phyloP scores from a whole-genome alignment of 257 asterid species.

The Solanum chmielewskii region DNA sequence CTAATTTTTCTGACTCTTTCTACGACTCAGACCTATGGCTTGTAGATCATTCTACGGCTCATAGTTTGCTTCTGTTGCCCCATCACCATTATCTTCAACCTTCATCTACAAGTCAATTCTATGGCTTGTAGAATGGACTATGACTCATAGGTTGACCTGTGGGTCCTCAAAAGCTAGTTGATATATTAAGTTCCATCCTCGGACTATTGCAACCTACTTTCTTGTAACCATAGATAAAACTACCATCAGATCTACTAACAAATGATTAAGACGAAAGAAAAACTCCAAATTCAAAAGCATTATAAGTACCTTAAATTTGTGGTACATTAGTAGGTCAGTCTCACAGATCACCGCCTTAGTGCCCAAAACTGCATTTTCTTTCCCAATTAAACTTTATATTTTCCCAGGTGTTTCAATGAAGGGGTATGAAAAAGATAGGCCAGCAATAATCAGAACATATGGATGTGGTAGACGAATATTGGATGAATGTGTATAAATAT shows the following conservation, averaged over 20 bases:
- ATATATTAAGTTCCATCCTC: not conserved
- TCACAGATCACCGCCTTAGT: not conserved
- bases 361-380: not conserved
- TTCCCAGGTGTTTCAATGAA: not conserved
- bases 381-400: too few species aligned
- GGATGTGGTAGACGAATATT: not conserved
- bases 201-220: not conserved
- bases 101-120: not conserved
- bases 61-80: not conserved
- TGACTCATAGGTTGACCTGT: not conserved
- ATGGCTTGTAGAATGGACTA: not conserved
- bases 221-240: too few species aligned
- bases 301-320: not conserved
- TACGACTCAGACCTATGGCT: not conserved
- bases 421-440: not conserved
- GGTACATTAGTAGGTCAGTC: not conserved
- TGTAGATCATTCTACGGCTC: not conserved
- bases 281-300: too few species aligned
- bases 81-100: not conserved
- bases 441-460: not conserved
- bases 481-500: not conserved
- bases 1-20: not conserved
- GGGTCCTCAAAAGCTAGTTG: not conserved
- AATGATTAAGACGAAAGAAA: not conserved
- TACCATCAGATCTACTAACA: not conserved